Evolutionary conservation across 139 green algal species (phyloP), one percentile per base, ranked within the genome.

Genomic region (Chlamydomonas incerta): DNA sequence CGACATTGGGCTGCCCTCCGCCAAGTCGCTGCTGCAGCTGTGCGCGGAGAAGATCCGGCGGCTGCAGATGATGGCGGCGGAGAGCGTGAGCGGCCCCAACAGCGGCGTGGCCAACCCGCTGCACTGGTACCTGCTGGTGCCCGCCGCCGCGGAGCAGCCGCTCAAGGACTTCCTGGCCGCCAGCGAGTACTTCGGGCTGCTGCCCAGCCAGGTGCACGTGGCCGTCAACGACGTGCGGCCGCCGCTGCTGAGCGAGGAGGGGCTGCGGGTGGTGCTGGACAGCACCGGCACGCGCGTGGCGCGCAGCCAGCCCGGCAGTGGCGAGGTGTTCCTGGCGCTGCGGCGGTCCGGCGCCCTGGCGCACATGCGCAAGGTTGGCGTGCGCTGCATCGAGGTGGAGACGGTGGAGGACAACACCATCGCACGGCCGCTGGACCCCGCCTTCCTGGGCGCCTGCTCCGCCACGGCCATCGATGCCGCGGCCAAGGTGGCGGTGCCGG

Each of bases 1-100:
- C 13, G 93, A 98, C 90, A 93, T 97, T 14, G 96, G 97, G 31
- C 94, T 99, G 67, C 96, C 97, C n/a, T 97, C 92, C 24, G 79
- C 88, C 72, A 98, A 98, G 91, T 92, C 81, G 37, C 90, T 98
- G 80, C 97, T 99, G 82, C 95, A 98, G 90, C 88, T 99, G 69
- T 93, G 95, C 24, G 96, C 95, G 0, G 96, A 99, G 93, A 90
- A 96, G 62, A 80, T 99, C 4, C 60, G 85, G 37, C 85, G 88
- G 33, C 75, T 98, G 75, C 95, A 98, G 91, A 52, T 86, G 81
- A 86, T 97, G 66, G 91, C 90, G 24, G 87, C 89, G 1, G 86
- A 90, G 28, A 79, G 72, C 24, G 55, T 88, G 62, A 57, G 52
- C 2, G 88, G 88, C 0, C 26, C 47, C 26, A 71, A 80, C 67